A percentile compares a stretch with the other conserved stretches of the same genome.
Conservation (phyloP, 805 yeast species). For the Metschnikowia arizonensis region DNA sequence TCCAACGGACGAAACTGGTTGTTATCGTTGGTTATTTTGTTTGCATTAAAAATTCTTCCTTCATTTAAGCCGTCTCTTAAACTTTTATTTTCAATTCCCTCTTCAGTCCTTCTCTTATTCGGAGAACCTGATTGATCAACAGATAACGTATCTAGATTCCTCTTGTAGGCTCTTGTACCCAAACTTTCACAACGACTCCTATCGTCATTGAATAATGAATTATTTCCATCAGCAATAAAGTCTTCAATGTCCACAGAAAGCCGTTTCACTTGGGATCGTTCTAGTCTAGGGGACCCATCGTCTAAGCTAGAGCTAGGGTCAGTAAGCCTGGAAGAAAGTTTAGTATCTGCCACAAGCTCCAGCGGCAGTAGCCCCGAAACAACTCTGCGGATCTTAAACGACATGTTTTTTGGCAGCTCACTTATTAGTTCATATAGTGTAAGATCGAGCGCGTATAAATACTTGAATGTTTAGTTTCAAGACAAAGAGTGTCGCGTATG, state of each 20-base stretch:
- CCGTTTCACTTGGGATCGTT: constrained; percentile 9
- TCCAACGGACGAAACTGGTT: constrained; percentile 22
- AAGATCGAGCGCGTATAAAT: background rate
- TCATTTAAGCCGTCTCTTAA: background rate
- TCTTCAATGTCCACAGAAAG: constrained; percentile 6
- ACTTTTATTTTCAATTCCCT: too few relatives aligned
- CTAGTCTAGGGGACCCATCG: background rate
- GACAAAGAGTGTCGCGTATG: too few relatives aligned
- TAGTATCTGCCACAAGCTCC: constrained; percentile 1
- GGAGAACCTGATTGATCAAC: background rate
- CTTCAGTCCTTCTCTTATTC: background rate
- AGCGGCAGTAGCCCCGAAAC: constrained; percentile 14
- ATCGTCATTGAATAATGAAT: background rate
- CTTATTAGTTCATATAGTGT: background rate
- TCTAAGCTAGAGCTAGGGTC: background rate
- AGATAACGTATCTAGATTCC: background rate
- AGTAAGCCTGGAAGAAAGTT: background rate
- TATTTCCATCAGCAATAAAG: background rate
- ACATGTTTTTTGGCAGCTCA: background rate
- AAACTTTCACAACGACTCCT: background rate
- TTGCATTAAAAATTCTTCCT: constrained; percentile 8
- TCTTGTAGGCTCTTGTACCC: background rate
- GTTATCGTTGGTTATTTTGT: constrained; percentile 23
- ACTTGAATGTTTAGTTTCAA: background rate
- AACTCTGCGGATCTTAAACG: constrained; percentile 10